Conservation (phyloP, 495 filamentous ascomycete genomes). For the Penicillium waksmanii region DNA sequence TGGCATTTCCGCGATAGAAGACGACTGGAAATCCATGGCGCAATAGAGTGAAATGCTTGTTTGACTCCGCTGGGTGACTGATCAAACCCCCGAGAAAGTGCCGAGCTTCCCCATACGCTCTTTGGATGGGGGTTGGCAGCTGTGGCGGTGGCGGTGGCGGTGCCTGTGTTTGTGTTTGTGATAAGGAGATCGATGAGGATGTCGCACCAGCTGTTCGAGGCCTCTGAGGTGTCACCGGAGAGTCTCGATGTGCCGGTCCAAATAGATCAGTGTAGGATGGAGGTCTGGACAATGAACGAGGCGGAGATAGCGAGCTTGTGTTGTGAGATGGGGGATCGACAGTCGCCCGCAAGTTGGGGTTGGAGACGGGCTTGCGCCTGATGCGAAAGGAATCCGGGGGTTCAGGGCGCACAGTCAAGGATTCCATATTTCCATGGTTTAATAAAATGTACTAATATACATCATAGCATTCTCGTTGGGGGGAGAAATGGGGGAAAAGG, state of each 20-base stretch:
- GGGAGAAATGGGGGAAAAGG: neutral
- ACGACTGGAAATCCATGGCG: slow-evolving; percentile 66
- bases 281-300: slow-evolving; percentile 17
- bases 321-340: slow-evolving; percentile 15
- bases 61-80: slow-evolving; percentile 63
- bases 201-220: slow-evolving; percentile 23
- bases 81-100: slow-evolving; percentile 68
- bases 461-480: neutral
- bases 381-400: slow-evolving; percentile 25
- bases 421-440: slow-evolving; percentile 18
- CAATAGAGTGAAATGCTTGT: slow-evolving; percentile 67
- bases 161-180: slow-evolving; percentile 1
- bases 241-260: slow-evolving; percentile 10
- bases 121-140: slow-evolving; percentile 30
- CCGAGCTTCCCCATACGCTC: slow-evolving; percentile 57
- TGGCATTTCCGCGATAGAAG: slow-evolving; percentile 65
- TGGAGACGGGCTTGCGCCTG: slow-evolving; percentile 33
- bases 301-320: slow-evolving; percentile 18
- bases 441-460: neutral
- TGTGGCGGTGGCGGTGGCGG: slow-evolving; percentile 12
- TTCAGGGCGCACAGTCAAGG: slow-evolving; percentile 19
- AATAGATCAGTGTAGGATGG: slow-evolving; percentile 32
- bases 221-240: slow-evolving; percentile 9
- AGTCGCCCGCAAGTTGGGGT: slow-evolving; percentile 30
- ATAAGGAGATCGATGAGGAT: slow-evolving; percentile 5